Conservation (phyloP, 202 grass and related monocot species). For the Setaria italica region DNA sequence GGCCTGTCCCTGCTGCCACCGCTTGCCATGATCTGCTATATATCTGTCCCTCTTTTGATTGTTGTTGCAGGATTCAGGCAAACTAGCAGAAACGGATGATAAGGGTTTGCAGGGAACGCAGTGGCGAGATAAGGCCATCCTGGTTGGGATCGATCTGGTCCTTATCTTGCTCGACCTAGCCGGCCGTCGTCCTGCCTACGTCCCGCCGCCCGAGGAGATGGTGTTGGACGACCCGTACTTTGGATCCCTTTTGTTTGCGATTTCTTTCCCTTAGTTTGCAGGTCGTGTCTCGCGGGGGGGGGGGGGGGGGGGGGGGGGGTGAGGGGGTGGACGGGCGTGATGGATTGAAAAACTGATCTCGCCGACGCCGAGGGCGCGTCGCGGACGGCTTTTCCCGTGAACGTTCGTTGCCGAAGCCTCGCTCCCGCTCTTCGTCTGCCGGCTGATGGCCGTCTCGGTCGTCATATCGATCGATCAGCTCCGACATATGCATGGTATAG, state of each 20-base stretch:
- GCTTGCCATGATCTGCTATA: not conserved
- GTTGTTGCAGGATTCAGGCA: not conserved
- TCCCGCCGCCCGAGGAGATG: slow-evolving; percentile 21
- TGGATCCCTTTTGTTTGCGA: slow-evolving; percentile 8
- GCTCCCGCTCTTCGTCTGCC: not conserved
- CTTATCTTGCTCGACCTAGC: slow-evolving; percentile 39
- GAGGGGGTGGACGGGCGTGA: slow-evolving; percentile 15
- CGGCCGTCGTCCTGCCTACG: not conserved
- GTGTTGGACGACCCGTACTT: slow-evolving; percentile 35
- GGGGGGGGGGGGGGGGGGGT: not conserved
- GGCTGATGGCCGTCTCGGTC: not conserved
- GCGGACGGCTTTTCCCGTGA: no score
- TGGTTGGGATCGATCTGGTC: slow-evolving; percentile 7
- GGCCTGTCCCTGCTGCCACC: not conserved
- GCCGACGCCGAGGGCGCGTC: not conserved
- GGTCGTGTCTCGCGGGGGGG: slow-evolving; percentile 26
- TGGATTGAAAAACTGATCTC: slow-evolving; percentile 20
- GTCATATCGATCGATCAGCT: not conserved
- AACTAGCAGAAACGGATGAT: not conserved
- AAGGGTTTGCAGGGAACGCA: not conserved
- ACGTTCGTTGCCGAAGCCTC: no score
- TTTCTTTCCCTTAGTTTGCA: slow-evolving; percentile 15
- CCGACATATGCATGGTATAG: not conserved
- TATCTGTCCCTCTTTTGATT: not conserved
- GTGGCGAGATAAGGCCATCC: slow-evolving; percentile 9